Evolutionary conservation across 2,329 filamentous ascomycete genomes (phyloP).

Genomic region (Polychaeton citri): DNA sequence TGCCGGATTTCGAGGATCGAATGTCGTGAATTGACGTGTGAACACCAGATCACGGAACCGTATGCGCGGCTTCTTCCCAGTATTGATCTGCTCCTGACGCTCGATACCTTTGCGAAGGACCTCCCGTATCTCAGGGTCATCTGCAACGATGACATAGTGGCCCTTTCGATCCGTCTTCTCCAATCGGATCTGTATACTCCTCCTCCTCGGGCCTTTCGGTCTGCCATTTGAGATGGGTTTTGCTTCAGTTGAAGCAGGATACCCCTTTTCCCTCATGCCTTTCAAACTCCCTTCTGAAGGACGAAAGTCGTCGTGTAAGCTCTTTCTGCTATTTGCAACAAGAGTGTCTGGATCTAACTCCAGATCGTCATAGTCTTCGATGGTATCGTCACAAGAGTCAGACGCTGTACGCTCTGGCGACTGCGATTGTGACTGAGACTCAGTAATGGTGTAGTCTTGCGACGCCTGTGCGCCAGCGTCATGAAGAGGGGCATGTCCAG

Average conservation of each 20-base stretch:
- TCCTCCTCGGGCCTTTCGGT: slow-evolving; percentile 14
- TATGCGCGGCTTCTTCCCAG: slow-evolving; percentile 22
- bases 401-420: too few relatives aligned
- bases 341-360: slow-evolving; percentile 24
- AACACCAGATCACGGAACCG: slow-evolving; percentile 50
- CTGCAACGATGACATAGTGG: slow-evolving; percentile 35
- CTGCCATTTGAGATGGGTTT: not conserved
- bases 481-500: too few relatives aligned
- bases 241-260: slow-evolving; percentile 1
- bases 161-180: slow-evolving; percentile 33
- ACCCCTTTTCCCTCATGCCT: slow-evolving; percentile 6
- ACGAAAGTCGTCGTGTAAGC: slow-evolving; percentile 8
- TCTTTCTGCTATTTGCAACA: slow-evolving; percentile 20
- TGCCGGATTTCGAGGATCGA: slow-evolving; percentile 56
- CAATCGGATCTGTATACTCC: slow-evolving; percentile 34
- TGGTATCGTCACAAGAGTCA: not conserved
- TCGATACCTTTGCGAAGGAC: slow-evolving; percentile 31
- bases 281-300: not conserved
- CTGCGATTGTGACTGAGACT: too few relatives aligned
- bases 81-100: slow-evolving; percentile 24
- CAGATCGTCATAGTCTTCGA: slow-evolving; percentile 29
- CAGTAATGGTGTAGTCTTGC: too few relatives aligned
- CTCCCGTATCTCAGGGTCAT: slow-evolving; percentile 36
- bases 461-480: too few relatives aligned
- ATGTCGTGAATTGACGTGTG: slow-evolving; percentile 56